Evolutionary conservation across 371 early-diverging fungal species (phyloP).

Genomic region (Mucor piriformis): DNA sequence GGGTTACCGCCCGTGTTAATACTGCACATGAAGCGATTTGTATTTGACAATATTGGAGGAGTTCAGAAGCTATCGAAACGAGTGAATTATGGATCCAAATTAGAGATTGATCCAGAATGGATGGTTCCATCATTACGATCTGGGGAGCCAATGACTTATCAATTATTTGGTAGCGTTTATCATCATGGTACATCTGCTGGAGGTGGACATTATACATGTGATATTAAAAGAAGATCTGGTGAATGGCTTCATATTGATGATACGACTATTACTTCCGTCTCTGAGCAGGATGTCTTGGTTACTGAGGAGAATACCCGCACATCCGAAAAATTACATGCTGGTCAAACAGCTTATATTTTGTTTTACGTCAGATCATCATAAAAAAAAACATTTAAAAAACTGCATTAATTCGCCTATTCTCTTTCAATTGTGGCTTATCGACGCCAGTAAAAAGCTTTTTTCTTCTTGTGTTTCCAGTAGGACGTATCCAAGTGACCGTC

Average conservation of each 20-base stretch:
- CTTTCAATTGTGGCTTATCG: background rate
- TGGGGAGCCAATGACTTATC: conserved; percentile 47
- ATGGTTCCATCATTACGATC: conserved; percentile 56
- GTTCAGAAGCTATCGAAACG: conserved; percentile 87
- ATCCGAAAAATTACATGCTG: conserved; percentile 46
- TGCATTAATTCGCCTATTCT: background rate
- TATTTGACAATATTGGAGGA: conserved; percentile 78
- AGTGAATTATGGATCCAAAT: conserved; percentile 69
- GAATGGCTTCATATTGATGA: conserved; percentile 95
- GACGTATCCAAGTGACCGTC: conserved; percentile 3
- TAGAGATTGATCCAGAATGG: conserved; percentile 74
- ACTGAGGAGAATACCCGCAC: conserved; percentile 48
- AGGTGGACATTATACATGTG: conserved; percentile 98
- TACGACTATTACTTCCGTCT: conserved; percentile 68
- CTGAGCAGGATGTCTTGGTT: conserved; percentile 70
- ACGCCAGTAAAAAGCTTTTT: background rate
- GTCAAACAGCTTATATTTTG: conserved; percentile 52
- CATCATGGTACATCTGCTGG: conserved; percentile 91
- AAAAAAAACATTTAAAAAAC: background rate
- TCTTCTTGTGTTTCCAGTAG: background rate
- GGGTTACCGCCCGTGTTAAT: conserved; percentile 89
- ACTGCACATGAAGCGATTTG: conserved; percentile 94
- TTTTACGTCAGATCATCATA: conserved; percentile 46
- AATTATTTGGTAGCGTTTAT: conserved; percentile 79
- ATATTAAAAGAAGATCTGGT: conserved; percentile 72